Conservation (phyloP, 2,329 filamentous ascomycete species). For the Aspergillaceae sp. region DNA sequence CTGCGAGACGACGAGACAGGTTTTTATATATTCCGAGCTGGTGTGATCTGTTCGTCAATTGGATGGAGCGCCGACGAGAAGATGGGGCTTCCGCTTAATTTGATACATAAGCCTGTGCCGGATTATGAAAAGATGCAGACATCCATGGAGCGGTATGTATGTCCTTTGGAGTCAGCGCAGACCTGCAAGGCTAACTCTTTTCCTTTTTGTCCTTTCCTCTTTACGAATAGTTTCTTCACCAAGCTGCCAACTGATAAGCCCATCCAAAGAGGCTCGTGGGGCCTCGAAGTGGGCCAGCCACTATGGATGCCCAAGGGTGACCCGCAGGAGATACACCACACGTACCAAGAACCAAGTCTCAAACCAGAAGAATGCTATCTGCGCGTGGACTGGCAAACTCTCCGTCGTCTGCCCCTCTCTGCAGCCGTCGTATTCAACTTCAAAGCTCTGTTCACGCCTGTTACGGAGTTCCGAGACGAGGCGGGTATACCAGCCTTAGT, state of each 20-base stretch:
- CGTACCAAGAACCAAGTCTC: slow-evolving; percentile 50
- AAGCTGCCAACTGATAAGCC: slow-evolving; percentile 65
- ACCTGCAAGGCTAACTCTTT: too few species aligned
- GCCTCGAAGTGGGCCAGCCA: slow-evolving; percentile 64
- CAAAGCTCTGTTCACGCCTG: slow-evolving; percentile 72
- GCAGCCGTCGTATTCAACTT: slow-evolving; percentile 77
- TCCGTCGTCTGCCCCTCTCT: slow-evolving; percentile 68
- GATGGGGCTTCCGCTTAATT: slow-evolving; percentile 59
- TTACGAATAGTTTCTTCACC: slow-evolving; percentile 58
- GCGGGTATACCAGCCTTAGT: slow-evolving; percentile 62
- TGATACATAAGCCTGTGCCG: slow-evolving; percentile 67
- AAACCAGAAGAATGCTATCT: slow-evolving; percentile 54
- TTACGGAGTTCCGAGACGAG: slow-evolving; percentile 62
- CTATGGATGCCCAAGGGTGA: slow-evolving; percentile 66
- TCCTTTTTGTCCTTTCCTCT: too few species aligned
- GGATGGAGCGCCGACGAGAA: slow-evolving; percentile 73
- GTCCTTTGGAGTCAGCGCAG: too few species aligned
- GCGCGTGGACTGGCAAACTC: slow-evolving; percentile 80
- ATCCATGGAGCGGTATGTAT: slow-evolving; percentile 68
- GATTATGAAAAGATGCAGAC: slow-evolving; percentile 85
- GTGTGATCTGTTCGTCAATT: slow-evolving; percentile 67
- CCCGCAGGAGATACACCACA: slow-evolving; percentile 53
- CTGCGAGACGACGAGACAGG: slow-evolving; percentile 63
- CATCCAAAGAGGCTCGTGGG: slow-evolving; percentile 80
- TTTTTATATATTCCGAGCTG: slow-evolving; percentile 64